Conservation (phyloP, 441 rosid species). For the Eruca vesicaria region DNA sequence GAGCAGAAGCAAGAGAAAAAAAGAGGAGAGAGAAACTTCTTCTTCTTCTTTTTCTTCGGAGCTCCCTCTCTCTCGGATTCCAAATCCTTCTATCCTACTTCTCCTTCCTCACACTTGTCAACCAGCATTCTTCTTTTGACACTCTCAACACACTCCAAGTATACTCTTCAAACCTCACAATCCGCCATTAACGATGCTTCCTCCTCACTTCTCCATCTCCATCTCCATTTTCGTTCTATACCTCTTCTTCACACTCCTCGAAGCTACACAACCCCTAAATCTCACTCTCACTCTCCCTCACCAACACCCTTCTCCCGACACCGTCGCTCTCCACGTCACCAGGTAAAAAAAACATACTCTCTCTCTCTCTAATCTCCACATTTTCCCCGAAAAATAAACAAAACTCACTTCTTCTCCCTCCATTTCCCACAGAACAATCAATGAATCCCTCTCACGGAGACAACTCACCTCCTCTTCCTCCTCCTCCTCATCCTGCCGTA, state of each 20-base stretch:
- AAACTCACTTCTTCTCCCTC: slow-evolving; percentile 12
- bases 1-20: not conserved
- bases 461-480: slow-evolving; percentile 35
- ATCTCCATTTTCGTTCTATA: slow-evolving; percentile 49
- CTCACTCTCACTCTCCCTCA: slow-evolving; percentile 66
- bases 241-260: slow-evolving; percentile 28
- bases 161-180: not conserved
- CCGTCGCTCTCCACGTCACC: slow-evolving; percentile 64
- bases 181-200: slow-evolving; percentile 51
- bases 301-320: slow-evolving; percentile 84
- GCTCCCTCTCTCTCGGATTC: not conserved
- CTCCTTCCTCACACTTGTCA: not conserved
- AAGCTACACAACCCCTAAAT: slow-evolving; percentile 36
- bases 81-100: not conserved
- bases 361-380: not conserved
- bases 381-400: not conserved
- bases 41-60: not conserved
- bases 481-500: slow-evolving; percentile 48
- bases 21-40: not conserved
- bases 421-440: slow-evolving; percentile 49
- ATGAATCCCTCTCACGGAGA: slow-evolving; percentile 64
- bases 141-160: not conserved
- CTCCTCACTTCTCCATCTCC: not conserved
- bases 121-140: slow-evolving; percentile 1
- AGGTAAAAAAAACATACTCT: slow-evolving; percentile 42